Evolutionary conservation across 2,329 filamentous ascomycete species (phyloP), one percentile per base, ranked within the genome.

Genomic region (Hypoxylon sp.): DNA sequence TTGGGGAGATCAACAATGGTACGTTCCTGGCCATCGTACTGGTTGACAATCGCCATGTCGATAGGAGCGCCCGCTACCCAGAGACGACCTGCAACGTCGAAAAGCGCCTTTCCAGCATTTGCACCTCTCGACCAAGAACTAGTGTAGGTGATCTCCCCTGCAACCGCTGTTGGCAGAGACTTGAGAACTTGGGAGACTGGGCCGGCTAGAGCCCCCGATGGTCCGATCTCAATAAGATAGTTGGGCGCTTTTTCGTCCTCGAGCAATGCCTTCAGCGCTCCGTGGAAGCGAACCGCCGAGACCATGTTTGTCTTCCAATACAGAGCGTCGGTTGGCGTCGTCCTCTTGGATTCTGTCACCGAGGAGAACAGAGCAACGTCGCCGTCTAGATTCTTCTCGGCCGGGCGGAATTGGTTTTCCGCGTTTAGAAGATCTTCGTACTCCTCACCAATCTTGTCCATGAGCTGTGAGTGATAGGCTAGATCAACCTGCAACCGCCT

Each of bases 291-390:
- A 1, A 79, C 77, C 0, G 75, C 67, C 0, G 72, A 75, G 0
- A 74, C 58, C 74, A 78, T 75, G 59, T 78, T 79, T 0, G n/a
- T 43, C 43, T 69, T 72, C 77, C 76, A 79, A 49, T 78, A 79
- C 0, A 32, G 0, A 0, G 67, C 56, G 43, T 69, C 57, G 1
- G 61, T 19, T 10, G 34, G 11, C 1, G 5, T 17, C 1, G n/a
- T 53, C 21, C 25, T 19, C 11, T 36, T n/a, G 5, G 17, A 5
- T 2, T 43, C 67, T 2, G 48, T 65, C 2, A 73, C 70, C 0
- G 70, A 70, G 0, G 68, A 71, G 46, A 67, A 72, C 61, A 73
- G 61, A 4, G n/a, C 10, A 28, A 57, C 60, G 1, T 23, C 45
- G 5, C 13, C 9, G n/a, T 3, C 13, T 5, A 21, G 10, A 17